Base-by-base conservation (phyloP, 805 yeast genomes). In the Candida alai region DNA sequence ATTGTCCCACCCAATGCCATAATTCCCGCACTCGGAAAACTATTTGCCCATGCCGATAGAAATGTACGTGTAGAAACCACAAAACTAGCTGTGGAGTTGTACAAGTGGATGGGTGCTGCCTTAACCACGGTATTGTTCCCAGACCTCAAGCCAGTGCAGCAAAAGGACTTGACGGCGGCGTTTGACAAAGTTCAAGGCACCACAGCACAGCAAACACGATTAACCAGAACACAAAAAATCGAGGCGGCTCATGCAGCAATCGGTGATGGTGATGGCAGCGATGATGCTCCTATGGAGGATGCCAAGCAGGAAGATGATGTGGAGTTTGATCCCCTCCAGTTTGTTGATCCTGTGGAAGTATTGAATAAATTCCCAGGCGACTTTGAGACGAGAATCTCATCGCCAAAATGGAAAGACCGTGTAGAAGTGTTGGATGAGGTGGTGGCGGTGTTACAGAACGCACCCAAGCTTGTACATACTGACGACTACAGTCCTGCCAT, bases 351-450 rank as follows among this genome's bases (percentile, higher is more conserved):
- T 1, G 81, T 78, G 5, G 80, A 79, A 18, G 78, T 89, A 0
- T 52, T 84, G 20, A 58, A 74, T 13, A 76, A 77, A 42, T 47
- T 89, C 1, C 96, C 97, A 0, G 48, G 60, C 3, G 80, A 80
- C 46, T 73, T 87, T 37, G 48, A 68, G 19, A 50, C 65, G 2
- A 64, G 77, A 44, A 60, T 87, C 20, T 54, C 66, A 1, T 79
- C 89, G 2, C 41, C 78, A 0, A 80, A 82, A 49, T 93, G 98
- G 98, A 87, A 88, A 52, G 97, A 89, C 34, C 71, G 98, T 42
- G 87, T 84, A 38, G 96, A 85, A 45, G 86, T 74, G 0, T 65
- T 93, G 36, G 90, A 85, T 30, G 88, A 78, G 42, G 68, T 74
- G 2, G 43, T 56, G 20, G 70, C 66, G 21, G 60, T 65, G 9